Evolutionary conservation across 768 basidiomycete species (phyloP).

Genomic region (Hygrocybe coccinea): DNA sequence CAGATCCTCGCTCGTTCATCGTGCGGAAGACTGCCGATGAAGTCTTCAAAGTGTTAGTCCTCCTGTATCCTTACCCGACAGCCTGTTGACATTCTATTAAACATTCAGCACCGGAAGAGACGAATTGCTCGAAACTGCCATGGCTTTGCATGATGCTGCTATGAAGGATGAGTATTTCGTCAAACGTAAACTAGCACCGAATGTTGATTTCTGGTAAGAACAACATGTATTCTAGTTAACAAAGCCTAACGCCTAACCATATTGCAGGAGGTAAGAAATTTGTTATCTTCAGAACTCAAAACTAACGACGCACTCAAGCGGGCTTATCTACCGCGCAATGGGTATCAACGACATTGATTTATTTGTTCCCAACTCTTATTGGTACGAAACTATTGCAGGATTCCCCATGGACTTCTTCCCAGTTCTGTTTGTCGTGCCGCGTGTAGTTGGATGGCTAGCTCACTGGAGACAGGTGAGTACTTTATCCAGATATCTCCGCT

Average conservation of each 20-base stretch:
- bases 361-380: conserved; percentile 17
- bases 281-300: conserved; percentile 5
- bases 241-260: conserved; percentile 12
- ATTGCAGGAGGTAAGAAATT: conserved; percentile 46
- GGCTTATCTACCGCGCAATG: conserved; percentile 89
- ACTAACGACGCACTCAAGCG: conserved; percentile 40
- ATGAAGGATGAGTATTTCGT: conserved; percentile 90
- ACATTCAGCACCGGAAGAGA: conserved; percentile 71
- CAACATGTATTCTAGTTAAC: conserved; percentile 7
- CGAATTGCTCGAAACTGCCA: conserved; percentile 81
- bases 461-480: conserved; percentile 77
- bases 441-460: conserved; percentile 89
- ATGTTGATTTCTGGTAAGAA: conserved; percentile 85
- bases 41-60: conserved; percentile 77
- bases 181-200: conserved; percentile 75
- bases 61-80: background rate
- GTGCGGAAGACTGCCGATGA: conserved; percentile 87
- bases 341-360: conserved; percentile 30
- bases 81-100: background rate
- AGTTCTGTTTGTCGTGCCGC: conserved; percentile 85
- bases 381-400: conserved; percentile 41
- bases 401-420: conserved; percentile 95
- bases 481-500: background rate
- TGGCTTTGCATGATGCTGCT: conserved; percentile 82
- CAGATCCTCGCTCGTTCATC: conserved; percentile 87